Conservation (phyloP, 2,329 filamentous ascomycete species). For the Rhynchosporium secalis region DNA sequence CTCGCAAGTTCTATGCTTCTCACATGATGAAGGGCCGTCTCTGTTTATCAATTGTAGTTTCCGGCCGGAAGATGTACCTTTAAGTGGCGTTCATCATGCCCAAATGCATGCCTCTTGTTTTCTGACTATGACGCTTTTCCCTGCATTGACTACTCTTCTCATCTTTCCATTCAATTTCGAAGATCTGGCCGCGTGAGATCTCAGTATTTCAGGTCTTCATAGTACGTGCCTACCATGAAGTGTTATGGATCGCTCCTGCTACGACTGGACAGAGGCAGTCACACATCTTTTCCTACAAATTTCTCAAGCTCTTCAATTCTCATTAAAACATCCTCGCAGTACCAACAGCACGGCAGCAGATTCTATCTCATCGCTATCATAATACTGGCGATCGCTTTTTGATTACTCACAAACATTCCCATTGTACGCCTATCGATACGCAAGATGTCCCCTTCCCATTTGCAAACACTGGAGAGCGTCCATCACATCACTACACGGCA, state of each 20-base stretch:
- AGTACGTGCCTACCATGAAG: too few species aligned
- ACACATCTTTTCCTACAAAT: too few species aligned
- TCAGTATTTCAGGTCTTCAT: too few species aligned
- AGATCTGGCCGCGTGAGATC: neutral
- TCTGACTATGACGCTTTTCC: conserved; percentile 11
- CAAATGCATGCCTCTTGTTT: conserved; percentile 7
- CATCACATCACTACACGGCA: neutral
- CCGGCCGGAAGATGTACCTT: conserved; percentile 10
- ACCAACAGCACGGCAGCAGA: conserved; percentile 2
- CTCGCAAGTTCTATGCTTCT: neutral
- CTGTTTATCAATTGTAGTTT: conserved; percentile 15
- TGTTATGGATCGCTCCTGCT: neutral
- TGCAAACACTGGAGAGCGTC: neutral
- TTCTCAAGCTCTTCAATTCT: neutral
- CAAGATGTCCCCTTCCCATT: neutral
- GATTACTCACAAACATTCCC: neutral
- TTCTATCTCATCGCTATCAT: conserved; percentile 3
- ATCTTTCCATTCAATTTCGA: neutral
- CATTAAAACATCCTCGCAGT: neutral
- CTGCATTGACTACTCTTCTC: neutral
- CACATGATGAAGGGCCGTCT: conserved; percentile 5
- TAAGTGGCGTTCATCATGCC: conserved; percentile 15
- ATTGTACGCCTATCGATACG: neutral
- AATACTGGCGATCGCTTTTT: neutral
- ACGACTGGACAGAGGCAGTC: neutral